A percentile compares a stretch with the other conserved stretches of the same genome.
Evolutionary conservation across 164 flowering plant species (phyloP).

Genomic region (Amborella trichopoda): DNA sequence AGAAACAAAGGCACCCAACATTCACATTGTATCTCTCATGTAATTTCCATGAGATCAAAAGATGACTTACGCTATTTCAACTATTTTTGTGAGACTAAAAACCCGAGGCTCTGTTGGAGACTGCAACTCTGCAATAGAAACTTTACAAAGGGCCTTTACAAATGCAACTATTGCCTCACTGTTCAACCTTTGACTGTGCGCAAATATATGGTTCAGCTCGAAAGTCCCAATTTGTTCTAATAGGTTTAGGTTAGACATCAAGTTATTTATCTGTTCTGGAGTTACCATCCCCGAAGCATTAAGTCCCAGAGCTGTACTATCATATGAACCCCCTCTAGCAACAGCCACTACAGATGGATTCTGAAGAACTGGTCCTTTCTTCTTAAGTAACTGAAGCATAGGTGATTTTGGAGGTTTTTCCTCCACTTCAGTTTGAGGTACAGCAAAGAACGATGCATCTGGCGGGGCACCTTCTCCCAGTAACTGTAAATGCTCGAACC

Average conservation of each 20-base stretch:
- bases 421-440: conserved; percentile 51
- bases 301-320: conserved; percentile 51
- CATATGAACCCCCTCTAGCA: conserved; percentile 98
- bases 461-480: conserved; percentile 97
- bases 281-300: conserved; percentile 56
- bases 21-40: too few relatives aligned
- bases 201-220: conserved; percentile 95
- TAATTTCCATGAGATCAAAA: not conserved
- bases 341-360: conserved; percentile 88
- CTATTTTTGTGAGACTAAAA: conserved; percentile 94
- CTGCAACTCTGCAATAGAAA: conserved; percentile 87
- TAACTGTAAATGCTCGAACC: conserved; percentile 92
- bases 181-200: conserved; percentile 91
- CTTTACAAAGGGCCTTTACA: conserved; percentile 94
- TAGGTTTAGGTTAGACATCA: conserved; percentile 84
- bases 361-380: conserved; percentile 65
- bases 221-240: conserved; percentile 94
- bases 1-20: too few relatives aligned
- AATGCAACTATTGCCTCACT: conserved; percentile 96
- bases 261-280: conserved; percentile 76
- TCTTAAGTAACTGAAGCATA: conserved; percentile 54
- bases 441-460: conserved; percentile 74
- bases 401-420: conserved; percentile 45
- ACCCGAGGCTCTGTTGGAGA: conserved; percentile 98
- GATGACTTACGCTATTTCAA: conserved; percentile 87